phyloP scores from a whole-genome alignment of 2,329 filamentous ascomycete species.

The Fusarium sp. region DNA sequence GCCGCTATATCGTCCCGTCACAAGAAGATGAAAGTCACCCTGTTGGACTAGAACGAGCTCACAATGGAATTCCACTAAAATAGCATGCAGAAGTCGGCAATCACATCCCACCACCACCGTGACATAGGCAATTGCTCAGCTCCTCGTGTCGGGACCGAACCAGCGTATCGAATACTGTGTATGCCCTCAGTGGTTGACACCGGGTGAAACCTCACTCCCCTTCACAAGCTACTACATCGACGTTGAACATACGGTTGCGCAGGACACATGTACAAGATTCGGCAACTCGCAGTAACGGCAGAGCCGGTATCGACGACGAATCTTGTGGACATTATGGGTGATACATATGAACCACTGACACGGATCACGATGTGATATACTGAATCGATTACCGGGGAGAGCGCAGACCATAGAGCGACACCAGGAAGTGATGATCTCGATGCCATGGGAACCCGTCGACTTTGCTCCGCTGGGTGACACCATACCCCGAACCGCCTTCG shows the following conservation, averaged over 20 bases:
- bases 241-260: slow-evolving; percentile 13
- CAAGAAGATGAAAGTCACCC: rapidly evolving
- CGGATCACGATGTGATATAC: slow-evolving; percentile 9
- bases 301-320: neutral
- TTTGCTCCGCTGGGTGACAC: slow-evolving; percentile 16
- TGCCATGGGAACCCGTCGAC: slow-evolving; percentile 26
- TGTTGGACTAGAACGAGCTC: neutral
- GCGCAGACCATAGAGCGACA: slow-evolving; percentile 16
- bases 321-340: neutral
- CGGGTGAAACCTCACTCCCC: slow-evolving; percentile 15
- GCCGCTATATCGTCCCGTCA: rapidly evolving
- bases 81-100: neutral
- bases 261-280: slow-evolving; percentile 23
- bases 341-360: neutral
- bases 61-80: neutral
- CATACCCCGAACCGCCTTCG: slow-evolving; percentile 15
- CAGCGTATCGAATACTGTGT: neutral
- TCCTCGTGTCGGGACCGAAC: neutral
- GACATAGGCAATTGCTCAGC: neutral
- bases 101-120: neutral
- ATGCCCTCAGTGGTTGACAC: neutral
- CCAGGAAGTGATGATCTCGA: slow-evolving; percentile 27
- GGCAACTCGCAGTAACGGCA: slow-evolving; percentile 9
- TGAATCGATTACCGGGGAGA: slow-evolving; percentile 18
- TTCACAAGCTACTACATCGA: slow-evolving; percentile 36